phyloP scores from a whole-genome alignment of 768 basidiomycete species.

The Pleurotus giganteus region DNA sequence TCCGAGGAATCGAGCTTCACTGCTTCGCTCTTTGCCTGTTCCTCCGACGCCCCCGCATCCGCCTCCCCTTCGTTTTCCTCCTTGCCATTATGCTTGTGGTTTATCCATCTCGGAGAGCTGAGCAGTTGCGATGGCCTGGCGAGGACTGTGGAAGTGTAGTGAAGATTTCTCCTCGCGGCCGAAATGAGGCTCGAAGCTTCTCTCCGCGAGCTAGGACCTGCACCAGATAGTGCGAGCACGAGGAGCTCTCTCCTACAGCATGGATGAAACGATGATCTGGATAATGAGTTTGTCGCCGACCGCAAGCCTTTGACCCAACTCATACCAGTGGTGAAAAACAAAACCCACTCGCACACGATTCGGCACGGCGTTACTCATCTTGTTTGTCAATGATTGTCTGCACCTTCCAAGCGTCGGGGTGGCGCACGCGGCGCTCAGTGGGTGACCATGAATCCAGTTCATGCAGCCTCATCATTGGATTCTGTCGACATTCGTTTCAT shows the following conservation, averaged over 20 bases:
- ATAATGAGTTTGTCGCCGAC: slow-evolving; percentile 3
- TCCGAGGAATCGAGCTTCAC: slow-evolving; percentile 11
- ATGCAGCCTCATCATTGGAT: too few relatives aligned
- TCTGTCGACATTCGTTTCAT: too few relatives aligned
- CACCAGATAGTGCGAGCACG: slow-evolving; percentile 1
- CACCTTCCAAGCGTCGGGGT: neutral
- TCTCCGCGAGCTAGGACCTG: slow-evolving; percentile 7
- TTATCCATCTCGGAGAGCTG: slow-evolving; percentile 36
- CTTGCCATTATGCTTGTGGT: slow-evolving; percentile 27
- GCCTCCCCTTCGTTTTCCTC: slow-evolving; percentile 19
- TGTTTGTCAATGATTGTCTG: slow-evolving; percentile 4
- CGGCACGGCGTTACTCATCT: slow-evolving; percentile 6
- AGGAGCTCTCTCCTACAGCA: slow-evolving; percentile 4
- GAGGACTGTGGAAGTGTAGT: slow-evolving; percentile 6
- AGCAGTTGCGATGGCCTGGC: slow-evolving; percentile 30
- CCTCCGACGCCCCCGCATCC: slow-evolving; percentile 19
- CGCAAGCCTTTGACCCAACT: slow-evolving; percentile 10
- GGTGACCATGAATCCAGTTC: too few relatives aligned
- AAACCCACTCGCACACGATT: slow-evolving; percentile 1
- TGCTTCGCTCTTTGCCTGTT: slow-evolving; percentile 14
- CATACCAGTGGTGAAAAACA: neutral
- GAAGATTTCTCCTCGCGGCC: slow-evolving; percentile 3
- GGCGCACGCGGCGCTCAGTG: too few relatives aligned
- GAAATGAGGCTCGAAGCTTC: slow-evolving; percentile 7
- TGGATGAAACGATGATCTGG: neutral